phyloP scores from a whole-genome alignment of 1,284 basidiomycete genomes.

The Apiotrichum gamsii region DNA sequence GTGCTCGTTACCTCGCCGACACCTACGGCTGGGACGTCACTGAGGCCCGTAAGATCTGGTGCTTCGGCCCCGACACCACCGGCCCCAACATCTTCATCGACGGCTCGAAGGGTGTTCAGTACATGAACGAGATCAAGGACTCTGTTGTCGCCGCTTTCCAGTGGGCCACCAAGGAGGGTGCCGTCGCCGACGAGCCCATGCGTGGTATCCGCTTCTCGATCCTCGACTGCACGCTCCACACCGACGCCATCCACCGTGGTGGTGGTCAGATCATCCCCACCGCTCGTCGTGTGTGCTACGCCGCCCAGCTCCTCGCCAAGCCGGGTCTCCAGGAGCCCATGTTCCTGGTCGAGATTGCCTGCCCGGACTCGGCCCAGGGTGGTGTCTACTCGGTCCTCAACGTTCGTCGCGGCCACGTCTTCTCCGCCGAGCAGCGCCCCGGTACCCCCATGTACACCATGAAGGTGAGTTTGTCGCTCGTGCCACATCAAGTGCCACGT shows the following conservation, averaged over 20 bases:
- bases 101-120: conserved; percentile 98
- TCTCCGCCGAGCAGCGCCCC: conserved; percentile 92
- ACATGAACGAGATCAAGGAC: conserved; percentile 99
- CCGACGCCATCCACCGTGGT: conserved; percentile 98
- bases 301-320: conserved; percentile 83
- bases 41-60: conserved; percentile 99
- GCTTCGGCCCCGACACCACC: conserved; percentile 97
- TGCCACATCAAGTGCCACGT: no score
- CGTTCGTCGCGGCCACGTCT: conserved; percentile 97
- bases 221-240: conserved; percentile 20
- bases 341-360: conserved; percentile 98
- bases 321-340: conserved; percentile 95
- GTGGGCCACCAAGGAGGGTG: conserved; percentile 99
- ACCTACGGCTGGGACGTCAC: conserved; percentile 98
- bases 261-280: conserved; percentile 99
- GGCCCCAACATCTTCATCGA: conserved; percentile 97
- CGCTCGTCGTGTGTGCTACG: conserved; percentile 93
- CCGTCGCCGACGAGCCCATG: conserved; percentile 95
- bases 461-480: conserved; percentile 57
- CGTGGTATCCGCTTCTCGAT: conserved; percentile 79
- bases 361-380: conserved; percentile 94
- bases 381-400: conserved; percentile 95
- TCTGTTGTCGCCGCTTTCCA: conserved; percentile 99
- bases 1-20: conserved; percentile 93
- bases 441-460: conserved; percentile 99